A percentile compares a stretch with the other conserved stretches of the same genome.
phyloP scores from a whole-genome alignment of 805 yeast genomes.

The Pichia nakasei region DNA sequence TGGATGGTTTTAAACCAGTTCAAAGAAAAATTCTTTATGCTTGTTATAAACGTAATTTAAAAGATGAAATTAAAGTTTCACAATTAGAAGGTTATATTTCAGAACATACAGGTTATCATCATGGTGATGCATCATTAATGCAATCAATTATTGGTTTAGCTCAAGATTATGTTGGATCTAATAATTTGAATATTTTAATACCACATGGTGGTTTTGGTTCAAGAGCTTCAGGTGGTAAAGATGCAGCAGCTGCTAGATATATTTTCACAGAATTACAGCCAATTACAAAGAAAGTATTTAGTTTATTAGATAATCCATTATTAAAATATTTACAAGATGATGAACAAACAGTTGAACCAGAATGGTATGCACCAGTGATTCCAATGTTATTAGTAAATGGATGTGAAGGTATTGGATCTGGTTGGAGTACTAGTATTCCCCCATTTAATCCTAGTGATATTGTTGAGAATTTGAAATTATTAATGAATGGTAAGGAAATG shows the following conservation, averaged over 20 bases:
- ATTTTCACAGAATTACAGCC: constrained; percentile 78
- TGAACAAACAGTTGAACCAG: constrained; percentile 90
- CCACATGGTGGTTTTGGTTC: constrained; percentile 98
- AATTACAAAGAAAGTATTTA: constrained; percentile 68
- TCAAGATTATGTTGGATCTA: constrained; percentile 89
- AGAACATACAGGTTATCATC: constrained; percentile 88
- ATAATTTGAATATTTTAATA: constrained; percentile 71
- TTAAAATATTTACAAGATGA: constrained; percentile 82
- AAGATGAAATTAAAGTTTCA: constrained; percentile 76
- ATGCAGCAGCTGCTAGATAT: constrained; percentile 97
- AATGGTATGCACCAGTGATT: constrained; percentile 87
- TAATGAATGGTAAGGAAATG: constrained; percentile 67
- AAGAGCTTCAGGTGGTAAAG: constrained; percentile 95
- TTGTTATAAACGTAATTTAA: constrained; percentile 73
- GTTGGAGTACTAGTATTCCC: constrained; percentile 95
- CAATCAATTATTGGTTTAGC: constrained; percentile 93
- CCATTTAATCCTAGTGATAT: constrained; percentile 82
- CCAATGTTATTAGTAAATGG: constrained; percentile 96
- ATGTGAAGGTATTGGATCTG: constrained; percentile 97
- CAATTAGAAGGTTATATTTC: constrained; percentile 85
- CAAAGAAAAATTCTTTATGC: constrained; percentile 91
- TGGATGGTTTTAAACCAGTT: constrained; percentile 96
- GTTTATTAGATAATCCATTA: constrained; percentile 70
- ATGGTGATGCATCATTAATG: constrained; percentile 82
- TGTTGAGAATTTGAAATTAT: constrained; percentile 58